Conservation (phyloP, 2,329 filamentous ascomycete genomes). For the Karstenula rhodostoma region DNA sequence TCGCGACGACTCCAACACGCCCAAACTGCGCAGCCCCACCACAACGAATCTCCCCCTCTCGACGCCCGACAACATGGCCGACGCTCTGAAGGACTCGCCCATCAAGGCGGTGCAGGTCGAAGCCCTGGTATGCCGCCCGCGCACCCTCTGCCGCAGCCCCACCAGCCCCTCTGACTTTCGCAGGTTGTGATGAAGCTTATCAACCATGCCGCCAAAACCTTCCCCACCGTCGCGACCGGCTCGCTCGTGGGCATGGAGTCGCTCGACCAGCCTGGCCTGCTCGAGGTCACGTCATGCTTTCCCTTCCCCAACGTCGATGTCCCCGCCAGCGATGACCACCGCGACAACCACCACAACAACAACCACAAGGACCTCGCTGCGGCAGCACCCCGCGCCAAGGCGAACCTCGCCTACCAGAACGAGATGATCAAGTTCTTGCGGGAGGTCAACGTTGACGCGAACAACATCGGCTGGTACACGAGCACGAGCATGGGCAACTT, state of each 20-base stretch:
- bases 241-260: conserved; percentile 91
- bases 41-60: conserved; percentile 12
- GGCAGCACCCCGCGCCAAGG: conserved; percentile 89
- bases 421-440: conserved; percentile 98
- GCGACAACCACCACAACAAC: conserved; percentile 33
- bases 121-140: conserved; percentile 75
- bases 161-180: conserved; percentile 39
- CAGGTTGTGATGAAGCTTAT: conserved; percentile 98
- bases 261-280: conserved; percentile 67
- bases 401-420: conserved; percentile 85
- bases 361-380: conserved; percentile 70
- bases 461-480: conserved; percentile 98
- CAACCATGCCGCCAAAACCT: conserved; percentile 88
- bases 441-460: conserved; percentile 98
- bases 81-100: conserved; percentile 56
- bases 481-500: conserved; percentile 99
- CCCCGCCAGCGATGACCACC: conserved; percentile 59
- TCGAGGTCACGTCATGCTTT: conserved; percentile 95
- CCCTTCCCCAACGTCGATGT: conserved; percentile 87
- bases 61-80: conserved; percentile 43
- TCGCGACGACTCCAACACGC: conserved; percentile 11
- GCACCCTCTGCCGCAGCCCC: conserved; percentile 37
- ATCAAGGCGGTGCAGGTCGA: conserved; percentile 92
- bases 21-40: conserved; percentile 17
- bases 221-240: conserved; percentile 89